Base-by-base conservation (phyloP, 192 early-diverging fungal genomes). In the Dissophora globulifera region DNA sequence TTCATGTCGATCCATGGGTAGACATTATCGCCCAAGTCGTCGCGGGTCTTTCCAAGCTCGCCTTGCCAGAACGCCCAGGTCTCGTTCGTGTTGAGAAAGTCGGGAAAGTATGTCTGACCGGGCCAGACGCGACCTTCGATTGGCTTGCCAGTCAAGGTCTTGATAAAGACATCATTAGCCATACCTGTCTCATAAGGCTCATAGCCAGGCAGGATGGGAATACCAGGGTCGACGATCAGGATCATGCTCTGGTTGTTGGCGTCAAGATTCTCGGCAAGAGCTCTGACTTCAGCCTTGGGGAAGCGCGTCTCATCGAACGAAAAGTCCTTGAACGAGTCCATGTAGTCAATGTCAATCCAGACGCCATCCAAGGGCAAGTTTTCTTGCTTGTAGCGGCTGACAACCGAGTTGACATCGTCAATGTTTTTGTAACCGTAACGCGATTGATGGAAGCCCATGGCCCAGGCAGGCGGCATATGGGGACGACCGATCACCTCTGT, bases 1-100 rank as follows among this genome's bases (percentile, higher is more conserved):
- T 91, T 91, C 89, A 91, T 91, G 58, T 91, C 89, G 31, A 91
- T 87, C 89, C 89, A 91, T 30, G 90, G 71, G 41, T 84, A 80
- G 55, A 86, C 88, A 19, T 88, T 81, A 1, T 61, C 61, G 15
- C 63, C 50, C 9, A 90, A 62, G 62, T 84, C 85, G 5, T 69
- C 72, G 16, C 58, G 49, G 74, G 84, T 89, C 78, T 87, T 86
- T 8, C 58, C 32, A 10, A 82, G 26, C 22, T 70, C 48, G 10
- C 35, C 3, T 20, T 69, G 27, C 80, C 80, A 81, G 23, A 25
- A 81, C 0, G 23, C 26, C 70, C 68, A 64, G 0, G 58, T 72
- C 2, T 71, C 78, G 25, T 88, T 87, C 15, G 67, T 61, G 46
- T 83, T 82, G 60, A 87, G 85, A 72, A 86, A 90, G 69, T 90